Evolutionary conservation across 768 basidiomycete species (phyloP).

Genomic region (Xanthoconium stramineum): DNA sequence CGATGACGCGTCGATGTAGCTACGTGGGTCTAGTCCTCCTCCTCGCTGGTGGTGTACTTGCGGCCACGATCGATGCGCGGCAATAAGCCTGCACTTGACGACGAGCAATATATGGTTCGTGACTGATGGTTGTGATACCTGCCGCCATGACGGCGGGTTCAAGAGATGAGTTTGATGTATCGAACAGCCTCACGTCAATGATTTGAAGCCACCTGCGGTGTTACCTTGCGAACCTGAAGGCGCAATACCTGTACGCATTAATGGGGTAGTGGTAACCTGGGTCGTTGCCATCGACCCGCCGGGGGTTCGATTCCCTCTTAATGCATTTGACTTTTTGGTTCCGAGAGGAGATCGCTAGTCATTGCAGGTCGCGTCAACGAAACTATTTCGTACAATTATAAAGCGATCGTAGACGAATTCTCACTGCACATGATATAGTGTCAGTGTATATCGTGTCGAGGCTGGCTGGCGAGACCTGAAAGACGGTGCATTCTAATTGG

Average conservation of each 20-base stretch:
- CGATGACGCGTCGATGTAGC: too few species aligned
- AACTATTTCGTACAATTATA: background rate
- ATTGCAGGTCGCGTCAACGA: background rate
- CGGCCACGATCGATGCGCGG: background rate
- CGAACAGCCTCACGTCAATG: too few species aligned
- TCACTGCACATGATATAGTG: background rate
- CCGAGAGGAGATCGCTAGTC: background rate
- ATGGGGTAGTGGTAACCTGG: constrained; percentile 67
- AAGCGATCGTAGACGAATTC: background rate
- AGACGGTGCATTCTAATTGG: background rate
- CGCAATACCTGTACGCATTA: constrained; percentile 43
- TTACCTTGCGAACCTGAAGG: too few species aligned
- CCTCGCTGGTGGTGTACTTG: background rate
- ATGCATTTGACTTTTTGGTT: constrained; percentile 11
- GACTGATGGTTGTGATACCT: background rate
- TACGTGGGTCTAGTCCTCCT: too few species aligned
- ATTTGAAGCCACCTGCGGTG: too few species aligned
- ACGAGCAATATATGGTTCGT: too few species aligned
- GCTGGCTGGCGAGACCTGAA: background rate
- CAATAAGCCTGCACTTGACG: too few species aligned
- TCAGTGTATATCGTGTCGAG: background rate
- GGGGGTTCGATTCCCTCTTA: constrained; percentile 73
- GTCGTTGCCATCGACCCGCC: constrained; percentile 79
- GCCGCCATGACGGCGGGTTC: too few species aligned
- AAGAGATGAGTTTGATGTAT: too few species aligned